These are phyloP conservation scores for Arbutus unedo DNA, from an alignment of 148 eudicot species.

Conservation along the genomic window DNA sequence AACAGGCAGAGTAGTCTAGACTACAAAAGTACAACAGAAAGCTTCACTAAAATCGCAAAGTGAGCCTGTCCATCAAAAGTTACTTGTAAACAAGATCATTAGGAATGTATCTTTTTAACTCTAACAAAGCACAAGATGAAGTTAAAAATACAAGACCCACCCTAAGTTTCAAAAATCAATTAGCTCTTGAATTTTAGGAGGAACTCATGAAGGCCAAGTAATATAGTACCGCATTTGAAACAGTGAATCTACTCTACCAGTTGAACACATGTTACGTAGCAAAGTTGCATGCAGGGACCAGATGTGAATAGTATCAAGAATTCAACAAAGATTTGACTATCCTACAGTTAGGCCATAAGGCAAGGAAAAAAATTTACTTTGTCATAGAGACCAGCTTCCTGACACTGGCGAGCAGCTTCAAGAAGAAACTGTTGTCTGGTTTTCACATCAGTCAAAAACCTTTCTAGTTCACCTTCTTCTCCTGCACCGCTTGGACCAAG, in stretches of 20 bases:
- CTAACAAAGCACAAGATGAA: background rate
- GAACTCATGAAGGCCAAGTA: background rate
- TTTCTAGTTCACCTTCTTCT: slow-evolving; percentile 84
- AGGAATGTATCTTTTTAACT: background rate
- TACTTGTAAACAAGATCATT: background rate
- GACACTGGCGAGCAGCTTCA: slow-evolving; percentile 90
- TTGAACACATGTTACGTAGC: background rate
- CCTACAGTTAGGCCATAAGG: background rate
- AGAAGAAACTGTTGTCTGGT: slow-evolving; percentile 71
- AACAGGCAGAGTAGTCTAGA: background rate
- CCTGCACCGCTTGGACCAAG: slow-evolving; percentile 91
- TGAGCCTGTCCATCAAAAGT: background rate
- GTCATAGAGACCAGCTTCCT: slow-evolving; percentile 79
- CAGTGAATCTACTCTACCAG: background rate
- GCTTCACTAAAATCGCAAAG: background rate
- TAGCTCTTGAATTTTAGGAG: background rate
- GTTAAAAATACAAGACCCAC: slow-evolving; percentile 3
- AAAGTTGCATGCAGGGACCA: background rate
- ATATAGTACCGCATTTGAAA: background rate
- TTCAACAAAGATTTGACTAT: background rate
- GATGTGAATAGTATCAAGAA: background rate
- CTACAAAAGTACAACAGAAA: background rate
- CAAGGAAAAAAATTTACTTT: slow-evolving; percentile 45
- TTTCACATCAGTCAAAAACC: slow-evolving; percentile 61
- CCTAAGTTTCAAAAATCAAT: background rate